Evolutionary conservation across 2,329 filamentous ascomycete species (phyloP).

Genomic region (Anthostomella pinea): DNA sequence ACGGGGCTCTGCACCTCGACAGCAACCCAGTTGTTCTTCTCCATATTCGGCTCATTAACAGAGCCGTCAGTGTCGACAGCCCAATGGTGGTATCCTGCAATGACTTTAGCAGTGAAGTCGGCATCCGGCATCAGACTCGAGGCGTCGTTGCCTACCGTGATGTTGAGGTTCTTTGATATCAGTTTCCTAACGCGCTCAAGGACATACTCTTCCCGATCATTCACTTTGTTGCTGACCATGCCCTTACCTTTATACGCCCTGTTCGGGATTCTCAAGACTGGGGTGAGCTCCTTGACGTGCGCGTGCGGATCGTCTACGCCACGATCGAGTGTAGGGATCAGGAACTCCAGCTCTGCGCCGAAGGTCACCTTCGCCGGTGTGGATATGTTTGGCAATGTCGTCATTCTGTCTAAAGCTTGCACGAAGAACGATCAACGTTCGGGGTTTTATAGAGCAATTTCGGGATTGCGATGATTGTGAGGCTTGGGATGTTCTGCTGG

Average conservation of each 20-base stretch:
- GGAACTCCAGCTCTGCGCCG: constrained; percentile 1
- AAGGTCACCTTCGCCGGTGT: too few species aligned
- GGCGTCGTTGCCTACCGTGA: not conserved
- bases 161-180: not conserved
- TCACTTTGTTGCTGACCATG: not conserved
- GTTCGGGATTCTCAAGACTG: not conserved
- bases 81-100: not conserved
- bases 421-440: too few species aligned
- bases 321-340: not conserved
- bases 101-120: not conserved
- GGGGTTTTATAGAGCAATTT: too few species aligned
- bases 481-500: too few species aligned
- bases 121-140: too few species aligned
- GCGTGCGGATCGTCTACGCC: not conserved
- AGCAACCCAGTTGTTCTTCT: not conserved
- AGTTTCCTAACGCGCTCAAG: not conserved
- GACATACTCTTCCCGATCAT: not conserved
- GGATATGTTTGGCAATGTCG: too few species aligned
- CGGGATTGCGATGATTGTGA: too few species aligned
- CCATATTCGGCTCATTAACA: not conserved
- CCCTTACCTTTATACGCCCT: not conserved
- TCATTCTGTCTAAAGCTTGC: too few species aligned
- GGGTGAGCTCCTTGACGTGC: not conserved
- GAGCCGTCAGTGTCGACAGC: not conserved
- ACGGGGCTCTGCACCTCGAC: constrained; percentile 16